phyloP scores from a whole-genome alignment of 768 basidiomycete genomes.

The Paxillus involutus region DNA sequence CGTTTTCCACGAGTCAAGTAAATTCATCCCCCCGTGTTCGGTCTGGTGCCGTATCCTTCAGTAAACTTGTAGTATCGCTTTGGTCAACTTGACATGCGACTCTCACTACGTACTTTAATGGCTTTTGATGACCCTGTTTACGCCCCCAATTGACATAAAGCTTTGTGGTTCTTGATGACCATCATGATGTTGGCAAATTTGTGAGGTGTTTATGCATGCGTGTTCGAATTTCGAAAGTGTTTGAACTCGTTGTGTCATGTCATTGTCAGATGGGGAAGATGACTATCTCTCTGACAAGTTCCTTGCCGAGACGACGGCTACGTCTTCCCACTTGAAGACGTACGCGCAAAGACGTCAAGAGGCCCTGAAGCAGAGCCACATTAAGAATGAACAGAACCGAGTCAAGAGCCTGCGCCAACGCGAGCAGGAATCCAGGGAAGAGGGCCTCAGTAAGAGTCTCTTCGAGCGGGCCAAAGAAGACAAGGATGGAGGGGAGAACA shows the following conservation, averaged over 20 bases:
- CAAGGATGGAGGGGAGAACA: constrained; percentile 50
- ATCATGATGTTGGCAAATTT: too few species aligned
- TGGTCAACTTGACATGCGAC: constrained; percentile 24
- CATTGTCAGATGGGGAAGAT: constrained; percentile 78
- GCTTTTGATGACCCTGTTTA: constrained; percentile 27
- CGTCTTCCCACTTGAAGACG: constrained; percentile 48
- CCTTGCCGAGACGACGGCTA: constrained; percentile 43
- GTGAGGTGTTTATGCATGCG: constrained; percentile 20
- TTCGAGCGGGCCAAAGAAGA: constrained; percentile 76
- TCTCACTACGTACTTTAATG: constrained; percentile 27
- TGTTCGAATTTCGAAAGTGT: neutral
- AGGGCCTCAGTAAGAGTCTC: constrained; percentile 76
- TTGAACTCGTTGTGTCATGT: constrained; percentile 42
- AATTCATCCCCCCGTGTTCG: constrained; percentile 25
- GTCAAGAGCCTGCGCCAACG: constrained; percentile 61
- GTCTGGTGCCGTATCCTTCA: constrained; percentile 48
- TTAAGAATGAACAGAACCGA: constrained; percentile 68
- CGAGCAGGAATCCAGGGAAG: constrained; percentile 73
- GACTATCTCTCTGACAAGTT: constrained; percentile 92
- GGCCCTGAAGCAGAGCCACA: constrained; percentile 51
- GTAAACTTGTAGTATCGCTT: constrained; percentile 31
- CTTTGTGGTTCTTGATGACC: neutral
- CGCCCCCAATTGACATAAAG: constrained; percentile 1
- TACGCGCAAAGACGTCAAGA: constrained; percentile 74
- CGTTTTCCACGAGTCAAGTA: constrained; percentile 36